Evolutionary conservation across 768 basidiomycete species (phyloP).

Genomic region (Fistulinella prunicolor): DNA sequence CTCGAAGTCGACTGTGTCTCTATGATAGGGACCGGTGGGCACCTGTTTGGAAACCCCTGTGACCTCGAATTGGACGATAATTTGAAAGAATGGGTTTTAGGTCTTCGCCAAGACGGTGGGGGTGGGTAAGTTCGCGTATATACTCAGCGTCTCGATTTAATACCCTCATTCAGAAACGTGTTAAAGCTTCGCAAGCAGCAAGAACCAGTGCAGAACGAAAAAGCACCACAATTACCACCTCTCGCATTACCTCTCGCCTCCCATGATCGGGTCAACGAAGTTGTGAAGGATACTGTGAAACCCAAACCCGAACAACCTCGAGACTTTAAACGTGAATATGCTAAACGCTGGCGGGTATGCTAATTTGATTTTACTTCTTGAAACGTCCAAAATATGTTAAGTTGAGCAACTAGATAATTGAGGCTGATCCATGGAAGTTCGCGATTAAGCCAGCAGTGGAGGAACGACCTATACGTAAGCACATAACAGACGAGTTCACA

Average conservation of each 20-base stretch:
- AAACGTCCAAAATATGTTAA: neutral
- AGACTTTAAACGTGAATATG: slow-evolving; percentile 14
- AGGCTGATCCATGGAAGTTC: slow-evolving; percentile 15
- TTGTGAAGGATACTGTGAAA: slow-evolving; percentile 1
- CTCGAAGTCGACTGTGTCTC: slow-evolving; percentile 51
- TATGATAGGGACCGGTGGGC: slow-evolving; percentile 40
- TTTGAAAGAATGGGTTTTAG: slow-evolving; percentile 51
- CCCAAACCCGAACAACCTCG: slow-evolving; percentile 6
- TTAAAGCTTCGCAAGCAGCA: slow-evolving; percentile 46
- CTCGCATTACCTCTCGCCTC: neutral
- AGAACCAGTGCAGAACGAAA: slow-evolving; percentile 8
- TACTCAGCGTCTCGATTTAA: slow-evolving; percentile 2
- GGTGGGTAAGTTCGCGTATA: slow-evolving; percentile 48
- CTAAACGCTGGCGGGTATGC: slow-evolving; percentile 29
- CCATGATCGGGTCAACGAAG: neutral
- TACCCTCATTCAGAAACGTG: slow-evolving; percentile 35
- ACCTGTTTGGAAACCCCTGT: slow-evolving; percentile 49
- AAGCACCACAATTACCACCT: slow-evolving; percentile 2
- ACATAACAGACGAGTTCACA: neutral
- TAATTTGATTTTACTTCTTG: neutral
- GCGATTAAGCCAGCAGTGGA: slow-evolving; percentile 6
- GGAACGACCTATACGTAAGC: slow-evolving; percentile 11
- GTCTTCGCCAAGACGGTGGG: slow-evolving; percentile 54
- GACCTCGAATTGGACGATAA: slow-evolving; percentile 40
- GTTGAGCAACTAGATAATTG: slow-evolving; percentile 9